Percentiles rank a stretch among this genome's conserved stretches.
Evolutionary conservation across 2,329 filamentous ascomycete species (phyloP).

Genomic region (Stagonosporopsis chrysanthemi): DNA sequence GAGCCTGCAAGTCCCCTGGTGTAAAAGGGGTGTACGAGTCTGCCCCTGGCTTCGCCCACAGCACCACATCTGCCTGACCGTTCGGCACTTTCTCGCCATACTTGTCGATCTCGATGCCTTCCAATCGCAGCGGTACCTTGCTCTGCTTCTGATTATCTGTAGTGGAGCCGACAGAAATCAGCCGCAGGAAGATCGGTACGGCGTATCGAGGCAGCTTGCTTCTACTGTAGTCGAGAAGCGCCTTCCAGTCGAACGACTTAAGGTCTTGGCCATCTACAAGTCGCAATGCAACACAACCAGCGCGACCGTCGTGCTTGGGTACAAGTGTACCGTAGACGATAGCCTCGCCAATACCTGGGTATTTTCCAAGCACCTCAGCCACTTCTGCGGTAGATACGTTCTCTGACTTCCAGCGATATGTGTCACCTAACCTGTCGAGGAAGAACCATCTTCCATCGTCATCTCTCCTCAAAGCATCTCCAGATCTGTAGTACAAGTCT

Average conservation of each 20-base stretch:
- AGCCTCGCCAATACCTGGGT: slow-evolving; percentile 52
- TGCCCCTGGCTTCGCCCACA: slow-evolving; percentile 39
- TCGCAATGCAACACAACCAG: slow-evolving; percentile 62
- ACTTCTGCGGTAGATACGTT: slow-evolving; percentile 58
- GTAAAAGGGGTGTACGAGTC: slow-evolving; percentile 35
- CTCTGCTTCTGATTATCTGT: slow-evolving; percentile 83
- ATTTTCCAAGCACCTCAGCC: slow-evolving; percentile 52
- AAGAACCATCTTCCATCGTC: slow-evolving; percentile 57
- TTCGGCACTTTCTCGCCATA: slow-evolving; percentile 37
- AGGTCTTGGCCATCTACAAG: slow-evolving; percentile 55
- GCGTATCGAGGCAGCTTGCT: slow-evolving; percentile 70
- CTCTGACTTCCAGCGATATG: slow-evolving; percentile 58
- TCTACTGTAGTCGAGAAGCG: slow-evolving; percentile 30
- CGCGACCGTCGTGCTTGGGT: slow-evolving; percentile 58
- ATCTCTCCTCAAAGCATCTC: slow-evolving; percentile 54
- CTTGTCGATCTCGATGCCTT: slow-evolving; percentile 66
- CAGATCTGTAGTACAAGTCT: slow-evolving; percentile 56
- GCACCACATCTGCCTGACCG: slow-evolving; percentile 34
- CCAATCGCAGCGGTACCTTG: slow-evolving; percentile 71
- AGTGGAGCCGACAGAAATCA: slow-evolving; percentile 64
- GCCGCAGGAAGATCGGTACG: slow-evolving; percentile 73
- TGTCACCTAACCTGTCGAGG: slow-evolving; percentile 56
- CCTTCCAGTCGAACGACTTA: slow-evolving; percentile 36
- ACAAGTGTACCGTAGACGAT: slow-evolving; percentile 57
- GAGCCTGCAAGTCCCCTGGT: slow-evolving; percentile 24